These are phyloP conservation scores for Fraxinus sp. DNA, from an alignment of 305 asterid genomes.

Conservation along the genomic window DNA sequence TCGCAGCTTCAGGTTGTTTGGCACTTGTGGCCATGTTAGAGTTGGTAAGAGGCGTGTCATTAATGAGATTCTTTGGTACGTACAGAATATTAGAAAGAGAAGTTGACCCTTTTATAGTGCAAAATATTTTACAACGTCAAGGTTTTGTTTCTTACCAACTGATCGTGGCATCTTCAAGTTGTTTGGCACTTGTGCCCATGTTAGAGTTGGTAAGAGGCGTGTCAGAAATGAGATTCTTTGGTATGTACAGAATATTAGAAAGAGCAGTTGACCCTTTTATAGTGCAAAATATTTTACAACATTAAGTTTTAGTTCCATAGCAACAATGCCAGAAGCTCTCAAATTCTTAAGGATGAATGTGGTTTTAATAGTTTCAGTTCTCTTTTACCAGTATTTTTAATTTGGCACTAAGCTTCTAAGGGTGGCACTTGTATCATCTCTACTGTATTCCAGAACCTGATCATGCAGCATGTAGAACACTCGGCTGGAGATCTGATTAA, in stretches of 20 bases:
- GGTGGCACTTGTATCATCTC: background rate
- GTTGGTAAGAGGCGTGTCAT: background rate
- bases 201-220: background rate
- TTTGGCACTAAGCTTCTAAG: background rate
- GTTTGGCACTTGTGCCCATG: background rate
- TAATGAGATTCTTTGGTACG: background rate
- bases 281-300: background rate
- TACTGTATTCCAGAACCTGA: conserved; percentile 48
- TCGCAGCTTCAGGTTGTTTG: background rate
- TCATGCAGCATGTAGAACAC: conserved; percentile 78
- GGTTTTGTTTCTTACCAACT: background rate
- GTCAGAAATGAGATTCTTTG: background rate
- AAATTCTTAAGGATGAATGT: background rate
- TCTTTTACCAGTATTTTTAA: background rate
- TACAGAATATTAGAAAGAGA: background rate
- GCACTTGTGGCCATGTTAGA: background rate
- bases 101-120: background rate
- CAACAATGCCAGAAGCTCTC: background rate
- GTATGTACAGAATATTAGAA: background rate
- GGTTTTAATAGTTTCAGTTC: background rate
- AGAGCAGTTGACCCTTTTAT: background rate
- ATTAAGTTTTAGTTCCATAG: background rate
- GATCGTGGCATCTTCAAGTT: background rate
- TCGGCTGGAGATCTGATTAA: conserved; percentile 72
- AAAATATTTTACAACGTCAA: background rate